Evolutionary conservation across 257 asterid species (phyloP), one percentile per base, ranked within the genome.

Genomic region (Solanum chmielewskii): DNA sequence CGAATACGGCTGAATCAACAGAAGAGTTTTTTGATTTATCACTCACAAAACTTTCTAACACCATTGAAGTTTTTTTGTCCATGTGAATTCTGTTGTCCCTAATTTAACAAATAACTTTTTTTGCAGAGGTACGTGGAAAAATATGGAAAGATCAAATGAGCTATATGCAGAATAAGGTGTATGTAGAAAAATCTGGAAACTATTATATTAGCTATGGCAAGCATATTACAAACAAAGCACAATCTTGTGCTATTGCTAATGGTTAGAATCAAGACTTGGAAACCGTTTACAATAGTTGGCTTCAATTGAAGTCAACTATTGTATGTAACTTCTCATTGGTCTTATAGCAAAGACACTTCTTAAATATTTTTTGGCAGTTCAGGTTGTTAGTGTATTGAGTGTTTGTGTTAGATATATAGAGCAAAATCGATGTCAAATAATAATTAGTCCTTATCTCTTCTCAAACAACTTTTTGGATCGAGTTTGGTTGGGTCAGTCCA

Each of bases 41-140:
- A 14, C 93, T 90, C 86, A 69, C 92, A 87, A 97, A 95, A 91
- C 93, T 95, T 77, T 91, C 87, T 16, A 94, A 93, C 89, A 94
- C 94, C 33, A 96, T 96, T 83, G 52, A 45, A 0, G 15, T 45
- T 15, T 45, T 5, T 45, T 83, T 87, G 16, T 41, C 80, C 77
- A 84, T 76, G 70, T 49, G 75, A 73, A 75, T 44, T 80, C 23
- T 73, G 87, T 59, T 11, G 21, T 75, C 83, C 56, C 83, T 75
- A 41, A 41, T 64, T 35, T 70, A 49, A 82, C 88, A 91, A 86
- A 90, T 86, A 83, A 89, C 74, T 88, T 86, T 87, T 86, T 84
- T 87, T 95, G 96, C 98, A 94, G 99, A 98, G 90, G 4, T 93
- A 97, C 73, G 90, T 97, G 60, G 93, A 83, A 41, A 94, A 90